Conservation (phyloP, 2,329 filamentous ascomycete genomes). For the Talaromyces sp. region DNA sequence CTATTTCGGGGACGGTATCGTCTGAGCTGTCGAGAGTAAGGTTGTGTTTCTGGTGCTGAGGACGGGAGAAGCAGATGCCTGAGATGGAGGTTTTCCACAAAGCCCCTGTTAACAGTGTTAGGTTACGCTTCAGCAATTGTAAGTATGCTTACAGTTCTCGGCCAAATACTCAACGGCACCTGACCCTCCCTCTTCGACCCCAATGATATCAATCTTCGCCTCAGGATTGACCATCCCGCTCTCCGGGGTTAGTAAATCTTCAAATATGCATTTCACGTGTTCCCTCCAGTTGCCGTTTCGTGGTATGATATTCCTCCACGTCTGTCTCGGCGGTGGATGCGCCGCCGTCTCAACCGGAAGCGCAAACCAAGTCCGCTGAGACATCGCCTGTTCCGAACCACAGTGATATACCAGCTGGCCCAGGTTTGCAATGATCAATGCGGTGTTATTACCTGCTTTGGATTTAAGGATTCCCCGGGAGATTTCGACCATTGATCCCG, state of each 20-base stretch:
- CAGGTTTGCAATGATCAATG: slow-evolving; percentile 71
- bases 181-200: slow-evolving; percentile 64
- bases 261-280: slow-evolving; percentile 68
- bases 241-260: slow-evolving; percentile 52
- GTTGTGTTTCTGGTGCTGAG: slow-evolving; percentile 34
- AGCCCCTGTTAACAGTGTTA: slow-evolving; percentile 30
- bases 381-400: slow-evolving; percentile 59
- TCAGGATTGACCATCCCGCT: slow-evolving; percentile 45
- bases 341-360: slow-evolving; percentile 63
- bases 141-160: slow-evolving; percentile 42
- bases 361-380: slow-evolving; percentile 53
- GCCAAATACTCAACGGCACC: slow-evolving; percentile 59
- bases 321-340: slow-evolving; percentile 53
- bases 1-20: neutral
- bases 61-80: slow-evolving; percentile 40
- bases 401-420: slow-evolving; percentile 77
- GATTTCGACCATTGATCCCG: slow-evolving; percentile 68
- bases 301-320: slow-evolving; percentile 58
- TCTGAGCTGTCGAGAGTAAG: neutral
- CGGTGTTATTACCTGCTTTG: slow-evolving; percentile 21
- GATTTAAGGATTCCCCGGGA: slow-evolving; percentile 46
- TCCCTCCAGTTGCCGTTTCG: slow-evolving; percentile 55
- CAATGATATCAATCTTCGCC: slow-evolving; percentile 67
- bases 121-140: neutral
- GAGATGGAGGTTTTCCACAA: slow-evolving; percentile 39